Percentiles rank a stretch among this genome's conserved stretches.
Conservation (phyloP, 805 yeast genomes). For the Hanseniaspora thailandica region DNA sequence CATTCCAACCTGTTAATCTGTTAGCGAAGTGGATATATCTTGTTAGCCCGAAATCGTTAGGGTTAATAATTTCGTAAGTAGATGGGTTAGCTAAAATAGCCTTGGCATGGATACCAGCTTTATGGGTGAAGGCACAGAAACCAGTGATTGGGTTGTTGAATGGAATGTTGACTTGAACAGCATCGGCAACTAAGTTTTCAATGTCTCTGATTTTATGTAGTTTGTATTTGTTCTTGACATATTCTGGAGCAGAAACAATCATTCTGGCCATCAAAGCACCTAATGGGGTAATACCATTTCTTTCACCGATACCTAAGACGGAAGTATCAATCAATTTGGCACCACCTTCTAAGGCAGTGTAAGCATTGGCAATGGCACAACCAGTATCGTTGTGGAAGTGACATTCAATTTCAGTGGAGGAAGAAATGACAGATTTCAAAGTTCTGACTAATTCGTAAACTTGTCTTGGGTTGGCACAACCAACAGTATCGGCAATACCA, state of each 20-base stretch:
- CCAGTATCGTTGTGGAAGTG: slow-evolving; percentile 99
- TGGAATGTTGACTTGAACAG: slow-evolving; percentile 93
- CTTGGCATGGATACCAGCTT: slow-evolving; percentile 98
- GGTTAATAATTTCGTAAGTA: slow-evolving; percentile 93
- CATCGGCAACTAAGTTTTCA: slow-evolving; percentile 92
- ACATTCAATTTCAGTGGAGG: slow-evolving; percentile 95
- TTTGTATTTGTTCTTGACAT: slow-evolving; percentile 87
- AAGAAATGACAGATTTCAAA: slow-evolving; percentile 79
- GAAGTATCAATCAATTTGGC: slow-evolving; percentile 90
- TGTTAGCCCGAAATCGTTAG: slow-evolving; percentile 88
- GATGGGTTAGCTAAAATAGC: slow-evolving; percentile 97
- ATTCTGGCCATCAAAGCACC: slow-evolving; percentile 98
- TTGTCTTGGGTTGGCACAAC: slow-evolving; percentile 98
- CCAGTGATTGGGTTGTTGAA: slow-evolving; percentile 98
- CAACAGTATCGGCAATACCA: slow-evolving; percentile 98
- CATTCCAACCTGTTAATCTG: slow-evolving; percentile 98
- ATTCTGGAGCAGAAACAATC: slow-evolving; percentile 97
- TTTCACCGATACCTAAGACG: slow-evolving; percentile 95
- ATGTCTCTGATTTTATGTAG: slow-evolving; percentile 89
- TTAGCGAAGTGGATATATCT: slow-evolving; percentile 96
- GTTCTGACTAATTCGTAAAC: slow-evolving; percentile 94
- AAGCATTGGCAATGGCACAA: slow-evolving; percentile 96
- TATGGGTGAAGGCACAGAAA: slow-evolving; percentile 98
- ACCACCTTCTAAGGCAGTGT: slow-evolving; percentile 96
- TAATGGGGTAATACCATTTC: slow-evolving; percentile 94